These are phyloP conservation scores for Lentinula lateritia DNA, from an alignment of 768 basidiomycete species.

Conservation along the genomic window DNA sequence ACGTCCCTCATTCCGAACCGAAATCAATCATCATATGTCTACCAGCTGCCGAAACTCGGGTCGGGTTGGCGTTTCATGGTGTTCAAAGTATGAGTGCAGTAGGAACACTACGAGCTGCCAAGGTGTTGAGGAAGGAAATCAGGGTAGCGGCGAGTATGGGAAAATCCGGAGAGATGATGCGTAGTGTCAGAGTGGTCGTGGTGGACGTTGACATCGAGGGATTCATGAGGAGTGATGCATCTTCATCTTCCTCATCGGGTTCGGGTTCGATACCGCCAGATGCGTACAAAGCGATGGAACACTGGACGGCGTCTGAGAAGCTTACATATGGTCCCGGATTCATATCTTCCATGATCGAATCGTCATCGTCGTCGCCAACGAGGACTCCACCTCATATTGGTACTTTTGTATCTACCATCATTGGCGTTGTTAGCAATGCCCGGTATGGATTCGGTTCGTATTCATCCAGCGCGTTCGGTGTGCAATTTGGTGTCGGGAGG, in stretches of 20 bases:
- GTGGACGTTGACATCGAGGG: constrained; percentile 60
- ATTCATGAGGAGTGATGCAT: constrained; percentile 11
- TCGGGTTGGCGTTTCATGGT: constrained; percentile 60
- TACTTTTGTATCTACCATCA: constrained; percentile 53
- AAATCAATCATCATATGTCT: constrained; percentile 71
- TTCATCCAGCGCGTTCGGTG: constrained; percentile 13
- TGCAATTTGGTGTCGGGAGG: constrained; percentile 31
- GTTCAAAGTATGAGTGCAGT: constrained; percentile 75
- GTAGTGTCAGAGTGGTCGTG: constrained; percentile 62
- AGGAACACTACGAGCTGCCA: constrained; percentile 63
- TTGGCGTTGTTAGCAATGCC: constrained; percentile 57
- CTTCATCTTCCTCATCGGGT: background rate
- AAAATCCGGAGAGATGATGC: constrained; percentile 46
- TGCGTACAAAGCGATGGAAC: constrained; percentile 50
- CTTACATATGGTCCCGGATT: constrained; percentile 69
- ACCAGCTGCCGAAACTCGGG: constrained; percentile 49
- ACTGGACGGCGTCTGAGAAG: constrained; percentile 73
- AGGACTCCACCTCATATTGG: constrained; percentile 24
- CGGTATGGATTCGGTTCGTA: constrained; percentile 25
- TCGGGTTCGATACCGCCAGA: constrained; percentile 23
- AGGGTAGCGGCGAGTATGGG: constrained; percentile 50
- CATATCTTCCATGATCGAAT: constrained; percentile 14
- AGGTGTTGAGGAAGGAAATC: constrained; percentile 73
- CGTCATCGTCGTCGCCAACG: background rate
- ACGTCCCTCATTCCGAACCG: constrained; percentile 27